phyloP scores from a whole-genome alignment of 2,329 filamentous ascomycete genomes.

The Ophioceras dolichostomum region DNA sequence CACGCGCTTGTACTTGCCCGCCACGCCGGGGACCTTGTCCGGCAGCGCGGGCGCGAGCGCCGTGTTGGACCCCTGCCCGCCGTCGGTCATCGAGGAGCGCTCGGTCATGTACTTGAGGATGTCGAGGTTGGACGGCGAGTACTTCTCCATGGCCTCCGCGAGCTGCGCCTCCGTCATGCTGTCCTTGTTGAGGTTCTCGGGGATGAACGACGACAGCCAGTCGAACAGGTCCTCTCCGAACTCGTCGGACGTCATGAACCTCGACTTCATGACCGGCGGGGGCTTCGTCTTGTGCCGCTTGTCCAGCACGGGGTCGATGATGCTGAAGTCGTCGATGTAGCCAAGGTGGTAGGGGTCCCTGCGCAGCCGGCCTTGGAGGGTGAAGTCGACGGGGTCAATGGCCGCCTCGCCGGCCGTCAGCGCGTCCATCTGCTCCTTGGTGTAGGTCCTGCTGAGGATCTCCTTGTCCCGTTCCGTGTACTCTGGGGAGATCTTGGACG shows the following conservation, averaged over 20 bases:
- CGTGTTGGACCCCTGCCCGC: slow-evolving; percentile 21
- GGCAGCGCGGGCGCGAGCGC: slow-evolving; percentile 34
- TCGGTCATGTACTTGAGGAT: slow-evolving; percentile 20
- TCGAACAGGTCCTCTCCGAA: slow-evolving; percentile 44
- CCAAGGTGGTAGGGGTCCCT: slow-evolving; percentile 59
- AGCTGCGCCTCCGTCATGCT: slow-evolving; percentile 12
- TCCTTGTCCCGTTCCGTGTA: slow-evolving; percentile 58
- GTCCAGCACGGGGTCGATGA: slow-evolving; percentile 68
- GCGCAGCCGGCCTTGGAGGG: slow-evolving; percentile 59
- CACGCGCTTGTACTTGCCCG: slow-evolving; percentile 34
- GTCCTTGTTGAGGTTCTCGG: slow-evolving; percentile 12
- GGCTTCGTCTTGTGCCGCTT: slow-evolving; percentile 39
- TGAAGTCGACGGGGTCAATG: slow-evolving; percentile 62
- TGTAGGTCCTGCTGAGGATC: slow-evolving; percentile 55
- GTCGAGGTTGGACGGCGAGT: slow-evolving; percentile 16
- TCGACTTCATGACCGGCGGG: slow-evolving; percentile 41
- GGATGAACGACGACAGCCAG: slow-evolving; percentile 24
- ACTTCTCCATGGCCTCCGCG: slow-evolving; percentile 15
- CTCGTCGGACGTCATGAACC: slow-evolving; percentile 51
- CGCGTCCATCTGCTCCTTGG: slow-evolving; percentile 67
- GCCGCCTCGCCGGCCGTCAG: slow-evolving; percentile 70
- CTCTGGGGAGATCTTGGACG: slow-evolving; percentile 38
- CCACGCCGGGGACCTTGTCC: slow-evolving; percentile 38
- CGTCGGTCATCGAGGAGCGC: slow-evolving; percentile 21
- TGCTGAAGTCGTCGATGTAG: slow-evolving; percentile 75